Evolutionary conservation across 2,329 filamentous ascomycete species (phyloP).

Genomic region (Alternaria burnsii): DNA sequence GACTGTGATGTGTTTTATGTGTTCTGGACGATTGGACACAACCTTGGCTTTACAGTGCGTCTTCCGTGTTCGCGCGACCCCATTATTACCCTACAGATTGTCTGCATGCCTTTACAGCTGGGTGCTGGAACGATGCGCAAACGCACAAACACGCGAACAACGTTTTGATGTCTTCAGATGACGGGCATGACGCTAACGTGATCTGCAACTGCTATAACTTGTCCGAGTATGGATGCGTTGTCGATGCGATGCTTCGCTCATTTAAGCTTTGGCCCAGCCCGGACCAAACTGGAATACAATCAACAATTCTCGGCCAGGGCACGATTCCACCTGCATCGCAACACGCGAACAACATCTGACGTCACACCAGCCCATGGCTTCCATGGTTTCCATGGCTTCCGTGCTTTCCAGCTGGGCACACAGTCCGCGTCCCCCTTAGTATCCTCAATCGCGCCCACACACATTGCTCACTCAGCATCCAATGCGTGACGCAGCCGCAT

Average conservation of each 20-base stretch:
- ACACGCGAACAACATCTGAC: conserved; percentile 11
- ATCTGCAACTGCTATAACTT: not conserved
- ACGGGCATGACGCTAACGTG: not conserved
- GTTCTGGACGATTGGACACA: not conserved
- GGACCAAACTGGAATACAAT: conserved; percentile 4
- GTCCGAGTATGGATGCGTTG: not conserved
- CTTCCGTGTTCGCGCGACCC: not conserved
- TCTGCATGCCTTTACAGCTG: not conserved
- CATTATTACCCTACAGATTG: not conserved
- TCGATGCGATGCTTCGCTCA: conserved; percentile 9
- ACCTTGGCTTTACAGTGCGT: not conserved
- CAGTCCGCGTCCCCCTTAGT: conserved; percentile 10
- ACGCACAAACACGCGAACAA: not conserved
- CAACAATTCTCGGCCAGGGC: not conserved
- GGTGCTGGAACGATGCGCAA: not conserved
- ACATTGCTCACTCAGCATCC: conserved; percentile 15
- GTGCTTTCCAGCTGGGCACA: conserved; percentile 15
- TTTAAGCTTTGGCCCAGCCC: conserved; percentile 12
- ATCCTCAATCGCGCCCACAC: not conserved
- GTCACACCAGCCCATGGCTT: conserved; percentile 13
- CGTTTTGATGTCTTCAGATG: not conserved
- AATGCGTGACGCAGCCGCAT: conserved; percentile 4
- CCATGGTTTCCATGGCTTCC: conserved; percentile 15
- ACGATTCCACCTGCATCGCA: not conserved
- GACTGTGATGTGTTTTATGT: not conserved